A percentile compares a stretch with the other conserved stretches of the same genome.
phyloP scores from a whole-genome alignment of 2,329 filamentous ascomycete genomes.

The Cladosporium sp. region DNA sequence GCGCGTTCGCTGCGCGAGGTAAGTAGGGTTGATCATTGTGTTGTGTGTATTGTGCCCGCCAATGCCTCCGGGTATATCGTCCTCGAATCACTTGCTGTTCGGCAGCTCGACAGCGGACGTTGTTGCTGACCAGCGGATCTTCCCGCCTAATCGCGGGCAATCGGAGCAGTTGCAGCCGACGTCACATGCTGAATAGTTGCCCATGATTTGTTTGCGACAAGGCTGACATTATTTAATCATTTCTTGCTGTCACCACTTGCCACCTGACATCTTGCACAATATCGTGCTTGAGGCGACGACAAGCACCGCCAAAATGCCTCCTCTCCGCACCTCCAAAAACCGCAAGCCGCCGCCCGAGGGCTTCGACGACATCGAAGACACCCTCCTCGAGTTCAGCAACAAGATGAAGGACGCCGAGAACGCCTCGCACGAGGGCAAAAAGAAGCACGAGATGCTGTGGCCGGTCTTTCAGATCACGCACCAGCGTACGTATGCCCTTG shows the following conservation, averaged over 20 bases:
- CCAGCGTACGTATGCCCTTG: constrained; percentile 58
- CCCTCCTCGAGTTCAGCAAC: constrained; percentile 78
- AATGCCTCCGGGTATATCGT: constrained; percentile 10
- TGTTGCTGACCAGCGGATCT: not conserved
- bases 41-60: constrained; percentile 6
- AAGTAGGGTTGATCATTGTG: constrained; percentile 79
- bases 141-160: not conserved
- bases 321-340: constrained; percentile 70
- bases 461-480: constrained; percentile 97
- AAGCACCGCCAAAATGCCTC: constrained; percentile 60
- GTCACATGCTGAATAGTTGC: constrained; percentile 3
- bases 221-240: not conserved
- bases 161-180: constrained; percentile 4
- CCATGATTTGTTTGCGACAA: constrained; percentile 8
- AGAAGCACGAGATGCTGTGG: constrained; percentile 92
- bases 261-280: not conserved
- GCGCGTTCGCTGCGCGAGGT: constrained; percentile 63
- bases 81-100: constrained; percentile 1
- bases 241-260: not conserved
- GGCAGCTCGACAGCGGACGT: constrained; percentile 5
- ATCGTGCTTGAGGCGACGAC: not conserved
- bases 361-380: constrained; percentile 84
- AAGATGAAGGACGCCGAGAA: constrained; percentile 97
- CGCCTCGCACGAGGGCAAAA: constrained; percentile 70
- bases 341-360: constrained; percentile 80